Conservation (phyloP, 352 stramenopile species). For the Globisporangium canariense region DNA sequence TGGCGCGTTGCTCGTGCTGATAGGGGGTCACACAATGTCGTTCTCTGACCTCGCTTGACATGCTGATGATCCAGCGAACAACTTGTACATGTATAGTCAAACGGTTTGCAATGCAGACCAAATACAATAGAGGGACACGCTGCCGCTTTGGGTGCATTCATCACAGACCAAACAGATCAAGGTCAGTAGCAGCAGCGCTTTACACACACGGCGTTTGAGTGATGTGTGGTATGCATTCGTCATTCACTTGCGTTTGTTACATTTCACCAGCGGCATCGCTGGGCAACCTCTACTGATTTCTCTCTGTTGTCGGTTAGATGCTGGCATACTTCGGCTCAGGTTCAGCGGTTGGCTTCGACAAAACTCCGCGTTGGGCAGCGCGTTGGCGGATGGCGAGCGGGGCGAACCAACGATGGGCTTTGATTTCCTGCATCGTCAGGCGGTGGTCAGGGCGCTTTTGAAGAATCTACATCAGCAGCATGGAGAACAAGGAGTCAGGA, state of each 20-base stretch:
- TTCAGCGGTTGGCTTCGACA: neutral
- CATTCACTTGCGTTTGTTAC: slow-evolving; percentile 2
- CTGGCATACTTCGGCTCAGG: slow-evolving; percentile 1
- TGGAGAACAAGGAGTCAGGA: neutral
- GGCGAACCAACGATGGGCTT: slow-evolving; percentile 74
- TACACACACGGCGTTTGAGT: neutral
- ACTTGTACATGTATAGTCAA: no score
- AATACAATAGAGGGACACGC: no score
- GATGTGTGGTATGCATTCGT: neutral
- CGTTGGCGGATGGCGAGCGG: slow-evolving; percentile 52
- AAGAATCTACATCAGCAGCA: slow-evolving; percentile 46
- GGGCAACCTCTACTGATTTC: no score
- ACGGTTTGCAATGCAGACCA: no score
- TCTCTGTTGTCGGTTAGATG: neutral
- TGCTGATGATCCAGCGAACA: no score
- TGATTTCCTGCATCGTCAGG: slow-evolving; percentile 63
- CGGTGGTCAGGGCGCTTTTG: slow-evolving; percentile 64
- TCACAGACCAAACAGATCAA: neutral
- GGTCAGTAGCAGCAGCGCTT: neutral
- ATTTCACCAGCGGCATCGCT: neutral
- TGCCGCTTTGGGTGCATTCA: neutral
- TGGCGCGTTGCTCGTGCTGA: no score
- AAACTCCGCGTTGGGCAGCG: slow-evolving; percentile 24
- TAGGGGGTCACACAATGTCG: no score
- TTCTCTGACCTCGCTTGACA: no score